These are phyloP conservation scores for Cymodocea nodosa DNA, from an alignment of 116 monocot species.

Conservation along the genomic window DNA sequence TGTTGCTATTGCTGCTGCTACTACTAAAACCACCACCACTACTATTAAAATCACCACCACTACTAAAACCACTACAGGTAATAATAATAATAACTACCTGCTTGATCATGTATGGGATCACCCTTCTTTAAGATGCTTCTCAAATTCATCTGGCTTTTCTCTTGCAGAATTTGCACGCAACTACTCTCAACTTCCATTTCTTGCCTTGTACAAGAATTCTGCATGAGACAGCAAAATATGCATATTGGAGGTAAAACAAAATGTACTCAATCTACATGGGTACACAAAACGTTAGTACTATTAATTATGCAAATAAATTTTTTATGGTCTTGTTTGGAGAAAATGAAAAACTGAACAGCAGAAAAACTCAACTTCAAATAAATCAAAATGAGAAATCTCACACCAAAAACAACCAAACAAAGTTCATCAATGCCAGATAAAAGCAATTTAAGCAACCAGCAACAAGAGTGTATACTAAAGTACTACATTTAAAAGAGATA, in stretches of 20 bases:
- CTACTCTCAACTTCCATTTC: slow-evolving; percentile 58
- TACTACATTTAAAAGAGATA: too few species aligned
- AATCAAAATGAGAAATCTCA: neutral
- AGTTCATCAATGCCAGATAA: too few species aligned
- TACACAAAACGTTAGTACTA: neutral
- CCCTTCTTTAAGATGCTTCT: neutral
- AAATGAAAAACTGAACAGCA: neutral
- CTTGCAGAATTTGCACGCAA: slow-evolving; percentile 24
- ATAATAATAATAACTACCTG: neutral
- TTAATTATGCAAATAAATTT: neutral
- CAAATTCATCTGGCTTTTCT: slow-evolving; percentile 2
- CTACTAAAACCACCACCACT: neutral
- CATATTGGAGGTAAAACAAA: neutral
- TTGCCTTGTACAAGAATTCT: slow-evolving; percentile 84
- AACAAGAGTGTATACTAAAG: too few species aligned
- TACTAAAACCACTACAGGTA: too few species aligned
- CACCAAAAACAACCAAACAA: too few species aligned
- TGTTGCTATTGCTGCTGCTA: neutral
- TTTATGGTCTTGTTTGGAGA: neutral
- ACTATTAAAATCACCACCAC: too few species aligned
- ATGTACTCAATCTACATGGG: neutral
- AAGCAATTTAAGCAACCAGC: too few species aligned
- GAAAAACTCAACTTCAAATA: neutral
- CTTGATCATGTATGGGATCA: neutral
- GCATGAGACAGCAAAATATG: slow-evolving; percentile 19